Base-by-base conservation (phyloP, 163 green algal species). In the Volvox carteri region DNA sequence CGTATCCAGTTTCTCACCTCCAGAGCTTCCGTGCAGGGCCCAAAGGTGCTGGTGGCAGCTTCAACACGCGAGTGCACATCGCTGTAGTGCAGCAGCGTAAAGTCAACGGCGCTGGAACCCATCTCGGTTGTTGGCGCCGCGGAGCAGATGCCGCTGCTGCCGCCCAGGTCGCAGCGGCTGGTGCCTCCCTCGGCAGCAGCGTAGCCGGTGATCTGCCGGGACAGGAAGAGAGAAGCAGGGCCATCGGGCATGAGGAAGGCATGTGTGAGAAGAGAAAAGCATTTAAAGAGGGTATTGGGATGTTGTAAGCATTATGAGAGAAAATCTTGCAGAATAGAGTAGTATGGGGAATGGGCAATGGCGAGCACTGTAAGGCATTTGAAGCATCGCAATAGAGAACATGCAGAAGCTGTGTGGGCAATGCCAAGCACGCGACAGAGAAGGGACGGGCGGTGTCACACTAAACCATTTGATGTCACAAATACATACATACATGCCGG, bases 11-110 rank as follows among this genome's bases (percentile, higher is more conserved):
- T n/a, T n/a, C 77, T 4, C 77, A 85, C 77, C 52, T 85, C 77
- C 19, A 41, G 14, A 25, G 77, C 52, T 1, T 42, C 30, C 12
- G 52, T 44, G 78, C 78, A 86, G 41, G 78, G 56, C 37, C 56
- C 28, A 0, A 9, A 35, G 3, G 39, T 60, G 78, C 3, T 46
- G 28, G 56, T 86, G 52, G 58, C 54, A 2, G 7, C 25, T 35
- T 86, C 56, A 37, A 86, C 35, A 28, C 56, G 56, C 9, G 56
- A 30, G 78, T 86, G 78, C 28, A 86, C 39, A 56, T 86, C 78
- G 58, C 44, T 86, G 54, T 76, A 86, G 58, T 86, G 78, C 78
- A 86, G 37, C 54, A 86, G 39, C 23, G 37, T 41, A 21, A 86
- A 50, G 52, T 42, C 16, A 35, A 74, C 25, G 2, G 54, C 9